phyloP scores from a whole-genome alignment of 2,329 filamentous ascomycete genomes.

The Fusarium sp. region DNA sequence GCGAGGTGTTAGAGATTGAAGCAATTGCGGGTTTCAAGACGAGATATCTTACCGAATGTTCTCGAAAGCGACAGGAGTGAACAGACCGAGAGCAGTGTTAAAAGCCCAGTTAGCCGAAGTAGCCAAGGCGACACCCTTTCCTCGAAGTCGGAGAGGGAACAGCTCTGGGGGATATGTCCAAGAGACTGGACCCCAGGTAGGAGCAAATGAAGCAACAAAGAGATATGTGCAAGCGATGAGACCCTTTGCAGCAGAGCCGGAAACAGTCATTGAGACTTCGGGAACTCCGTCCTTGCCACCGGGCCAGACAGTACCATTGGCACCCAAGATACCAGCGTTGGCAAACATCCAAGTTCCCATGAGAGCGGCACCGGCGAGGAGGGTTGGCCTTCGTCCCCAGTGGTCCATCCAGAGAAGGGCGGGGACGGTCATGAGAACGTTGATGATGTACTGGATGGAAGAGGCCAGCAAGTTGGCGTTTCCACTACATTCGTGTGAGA shows the following conservation, averaged over 20 bases:
- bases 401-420: constrained; percentile 77
- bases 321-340: constrained; percentile 61
- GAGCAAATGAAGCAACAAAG: constrained; percentile 61
- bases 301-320: constrained; percentile 53
- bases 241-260: constrained; percentile 59
- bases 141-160: constrained; percentile 56
- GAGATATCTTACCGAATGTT: constrained; percentile 33
- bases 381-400: constrained; percentile 75
- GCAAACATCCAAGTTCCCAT: constrained; percentile 69
- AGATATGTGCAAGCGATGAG: constrained; percentile 73
- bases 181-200: constrained; percentile 58
- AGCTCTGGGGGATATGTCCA: constrained; percentile 67
- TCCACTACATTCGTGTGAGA: constrained; percentile 22
- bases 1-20: not conserved
- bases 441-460: constrained; percentile 72
- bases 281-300: constrained; percentile 56
- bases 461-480: constrained; percentile 63
- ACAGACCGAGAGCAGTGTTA: constrained; percentile 52
- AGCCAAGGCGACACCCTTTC: constrained; percentile 60
- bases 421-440: constrained; percentile 79
- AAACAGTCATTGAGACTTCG: constrained; percentile 57
- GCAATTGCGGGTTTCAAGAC: too few species aligned
- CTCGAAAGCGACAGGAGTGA: constrained; percentile 39
- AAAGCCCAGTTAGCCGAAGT: constrained; percentile 56
- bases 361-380: constrained; percentile 69